Evolutionary conservation across 176 grass and related monocot genomes (phyloP).

Genomic region (Carex scoparia): DNA sequence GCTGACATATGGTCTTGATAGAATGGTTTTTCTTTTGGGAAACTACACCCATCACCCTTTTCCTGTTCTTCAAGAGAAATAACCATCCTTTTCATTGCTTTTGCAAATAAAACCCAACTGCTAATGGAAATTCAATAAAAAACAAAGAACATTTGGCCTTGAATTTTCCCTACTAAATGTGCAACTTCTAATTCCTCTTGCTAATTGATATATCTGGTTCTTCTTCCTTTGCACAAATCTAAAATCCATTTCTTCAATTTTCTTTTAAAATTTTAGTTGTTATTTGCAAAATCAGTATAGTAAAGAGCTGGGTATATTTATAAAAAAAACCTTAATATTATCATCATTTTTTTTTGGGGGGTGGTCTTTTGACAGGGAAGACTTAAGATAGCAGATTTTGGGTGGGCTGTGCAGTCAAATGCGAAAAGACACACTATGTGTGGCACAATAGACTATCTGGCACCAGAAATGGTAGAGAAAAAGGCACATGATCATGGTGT

Average conservation of each 20-base stretch:
- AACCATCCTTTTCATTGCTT: neutral
- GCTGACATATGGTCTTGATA: neutral
- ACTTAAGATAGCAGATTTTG: conserved; percentile 95
- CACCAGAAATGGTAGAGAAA: conserved; percentile 93
- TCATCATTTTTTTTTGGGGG: neutral
- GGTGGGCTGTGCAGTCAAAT: conserved; percentile 75
- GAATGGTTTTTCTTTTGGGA: neutral
- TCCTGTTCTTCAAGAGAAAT: neutral
- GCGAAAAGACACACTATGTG: conserved; percentile 83
- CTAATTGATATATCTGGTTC: neutral
- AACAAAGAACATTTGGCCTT: neutral
- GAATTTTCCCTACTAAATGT: neutral
- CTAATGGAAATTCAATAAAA: neutral
- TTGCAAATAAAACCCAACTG: neutral
- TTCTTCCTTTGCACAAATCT: neutral
- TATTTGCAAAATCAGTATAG: neutral
- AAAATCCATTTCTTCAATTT: neutral
- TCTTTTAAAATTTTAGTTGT: neutral
- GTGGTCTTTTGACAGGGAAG: conserved; percentile 51
- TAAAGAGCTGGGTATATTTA: neutral
- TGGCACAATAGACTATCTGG: conserved; percentile 88
- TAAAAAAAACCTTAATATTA: neutral
- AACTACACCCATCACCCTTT: neutral
- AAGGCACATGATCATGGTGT: conserved; percentile 84
- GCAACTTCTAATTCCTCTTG: conserved; percentile 2